A percentile compares a stretch with the other conserved stretches of the same genome.
These are phyloP conservation scores for Candida tibetensis DNA, from an alignment of 805 yeast genomes.

Conservation along the genomic window DNA sequence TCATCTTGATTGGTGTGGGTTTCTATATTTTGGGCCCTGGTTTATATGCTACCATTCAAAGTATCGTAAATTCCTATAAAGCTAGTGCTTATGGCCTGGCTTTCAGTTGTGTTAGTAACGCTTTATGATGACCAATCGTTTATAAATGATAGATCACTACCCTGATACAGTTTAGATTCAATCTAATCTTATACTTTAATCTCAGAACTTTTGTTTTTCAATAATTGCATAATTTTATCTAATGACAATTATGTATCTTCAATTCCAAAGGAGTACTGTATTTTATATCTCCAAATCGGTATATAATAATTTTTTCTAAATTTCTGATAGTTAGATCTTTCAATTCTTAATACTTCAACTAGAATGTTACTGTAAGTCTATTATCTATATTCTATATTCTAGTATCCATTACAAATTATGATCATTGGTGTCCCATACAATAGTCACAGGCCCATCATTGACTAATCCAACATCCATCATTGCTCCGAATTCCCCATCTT, in stretches of 20 bases:
- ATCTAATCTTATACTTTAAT: not conserved
- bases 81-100: slow-evolving; percentile 49
- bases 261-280: too few relatives aligned
- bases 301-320: too few relatives aligned
- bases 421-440: slow-evolving; percentile 70
- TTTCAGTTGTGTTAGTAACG: slow-evolving; percentile 48
- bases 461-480: slow-evolving; percentile 92
- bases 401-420: slow-evolving; percentile 4
- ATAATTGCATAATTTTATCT: too few relatives aligned
- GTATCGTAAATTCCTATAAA: slow-evolving; percentile 51
- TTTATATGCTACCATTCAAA: slow-evolving; percentile 51
- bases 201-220: not conserved
- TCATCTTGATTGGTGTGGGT: slow-evolving; percentile 45
- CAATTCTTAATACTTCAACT: too few relatives aligned
- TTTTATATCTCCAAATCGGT: too few relatives aligned
- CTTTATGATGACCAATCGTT: too few relatives aligned
- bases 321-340: too few relatives aligned
- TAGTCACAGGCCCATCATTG: slow-evolving; percentile 94
- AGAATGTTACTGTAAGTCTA: too few relatives aligned
- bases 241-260: too few relatives aligned
- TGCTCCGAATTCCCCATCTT: slow-evolving; percentile 92
- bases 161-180: too few relatives aligned
- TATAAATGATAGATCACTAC: too few relatives aligned
- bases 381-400: not conserved
- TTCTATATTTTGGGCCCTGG: slow-evolving; percentile 60